Evolutionary conservation across 2,329 filamentous ascomycete species (phyloP), one percentile per base, ranked within the genome.

Genomic region (Colletotrichum kahawae): DNA sequence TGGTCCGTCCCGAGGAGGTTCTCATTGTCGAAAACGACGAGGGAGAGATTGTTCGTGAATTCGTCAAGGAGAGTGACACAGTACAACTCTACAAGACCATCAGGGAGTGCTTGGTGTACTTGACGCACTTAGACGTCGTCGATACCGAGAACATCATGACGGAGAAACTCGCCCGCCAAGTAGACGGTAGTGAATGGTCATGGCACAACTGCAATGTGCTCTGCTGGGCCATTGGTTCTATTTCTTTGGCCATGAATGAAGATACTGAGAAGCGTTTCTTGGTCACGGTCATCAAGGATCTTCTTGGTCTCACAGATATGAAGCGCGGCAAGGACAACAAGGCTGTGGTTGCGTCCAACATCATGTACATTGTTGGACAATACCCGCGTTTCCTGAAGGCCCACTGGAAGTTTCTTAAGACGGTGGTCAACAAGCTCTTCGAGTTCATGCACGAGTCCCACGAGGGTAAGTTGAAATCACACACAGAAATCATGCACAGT

Each of bases 401-500:
- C 2, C 97, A 99, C 85, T 99, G 97, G 97, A 99, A 99, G 84
- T 99, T 99, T 87, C 89, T 99, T 71, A 99, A 99, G 92, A 99
- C 97, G 4, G 97, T 99, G 21, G 97, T 99, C 82, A 99, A 99
- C 87, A 99, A 99, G 88, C 91, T 99, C 7, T 99, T 99, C 81
- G 97, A 99, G 87, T 99, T 99, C 83, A 99, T 99, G 97, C 97
- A 99, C 84, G 97, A 99, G 85, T 98, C 97, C 1, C 97, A 99
- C 82, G 97, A 99, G 88, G 97, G 95, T 93, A 85, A 80, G 90
- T 83, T 54, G 21, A n/a, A 12, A 33, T 7, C 60, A 29, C 14
- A 6, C 33, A n/a, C 18, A 10, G 21, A n/a, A 12, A 33, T 7
- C 60, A 29, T 18, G 4, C 33, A n/a, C 18, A 10, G 3, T 7